These are phyloP conservation scores for Arthrobotrys sinensis DNA, from an alignment of 2,329 filamentous ascomycete genomes.

Conservation along the genomic window DNA sequence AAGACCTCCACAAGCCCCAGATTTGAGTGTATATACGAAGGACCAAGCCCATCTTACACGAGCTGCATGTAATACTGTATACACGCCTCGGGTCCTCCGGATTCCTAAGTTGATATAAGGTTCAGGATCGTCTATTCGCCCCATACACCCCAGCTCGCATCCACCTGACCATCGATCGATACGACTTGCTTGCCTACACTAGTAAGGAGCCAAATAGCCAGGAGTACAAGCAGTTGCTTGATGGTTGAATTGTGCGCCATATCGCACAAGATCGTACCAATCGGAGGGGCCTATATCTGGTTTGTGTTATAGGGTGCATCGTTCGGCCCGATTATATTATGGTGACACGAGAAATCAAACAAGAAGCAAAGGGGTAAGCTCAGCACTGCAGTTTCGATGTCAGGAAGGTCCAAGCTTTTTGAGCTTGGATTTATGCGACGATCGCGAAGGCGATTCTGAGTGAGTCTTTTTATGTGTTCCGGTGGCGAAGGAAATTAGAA, in stretches of 20 bases:
- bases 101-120: background rate
- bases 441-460: constrained; percentile 24
- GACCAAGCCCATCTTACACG: constrained; percentile 2
- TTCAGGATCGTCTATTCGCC: constrained; percentile 8
- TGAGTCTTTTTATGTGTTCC: constrained; percentile 2
- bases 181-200: background rate
- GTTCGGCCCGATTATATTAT: constrained; percentile 34
- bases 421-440: constrained; percentile 5
- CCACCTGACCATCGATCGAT: constrained; percentile 5
- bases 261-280: constrained; percentile 43
- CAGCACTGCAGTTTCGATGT: constrained; percentile 22
- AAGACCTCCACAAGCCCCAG: constrained; percentile 7
- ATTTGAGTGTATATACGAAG: background rate
- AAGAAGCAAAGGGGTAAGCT: constrained; percentile 39
- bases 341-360: constrained; percentile 47
- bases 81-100: background rate
- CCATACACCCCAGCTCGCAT: background rate
- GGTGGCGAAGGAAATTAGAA: constrained; percentile 6
- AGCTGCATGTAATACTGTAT: constrained; percentile 8
- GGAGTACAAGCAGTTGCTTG: background rate
- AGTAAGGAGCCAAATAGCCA: background rate
- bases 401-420: constrained; percentile 37
- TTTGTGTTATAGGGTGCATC: constrained; percentile 28
- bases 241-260: background rate
- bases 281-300: constrained; percentile 48